Base-by-base conservation (phyloP, 129 eudicot genomes). In the Deinandra increscens region DNA sequence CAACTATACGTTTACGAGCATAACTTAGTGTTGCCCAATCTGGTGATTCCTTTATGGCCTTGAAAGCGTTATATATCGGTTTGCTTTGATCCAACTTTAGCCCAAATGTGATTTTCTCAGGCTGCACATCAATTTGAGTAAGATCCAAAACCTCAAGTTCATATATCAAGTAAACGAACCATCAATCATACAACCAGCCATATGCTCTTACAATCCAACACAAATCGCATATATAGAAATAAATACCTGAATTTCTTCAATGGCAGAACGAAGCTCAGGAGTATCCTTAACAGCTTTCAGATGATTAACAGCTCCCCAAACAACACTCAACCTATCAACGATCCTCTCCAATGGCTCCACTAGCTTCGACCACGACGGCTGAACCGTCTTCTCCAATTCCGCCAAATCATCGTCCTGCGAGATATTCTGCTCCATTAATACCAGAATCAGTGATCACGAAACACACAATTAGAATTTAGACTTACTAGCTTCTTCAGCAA, bases 191-290 rank as follows among this genome's bases (percentile, higher is more conserved):
- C 39, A 61, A 59, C 34, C 66, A n/a, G n/a, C n/a, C n/a, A n/a
- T n/a, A n/a, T n/a, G n/a, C n/a, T n/a, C n/a, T n/a, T n/a, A n/a
- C n/a, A n/a, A n/a, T n/a, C n/a, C n/a, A n/a, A n/a, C n/a, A n/a
- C n/a, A n/a, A n/a, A n/a, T n/a, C n/a, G n/a, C n/a, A n/a, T n/a
- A n/a, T n/a, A n/a, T n/a, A n/a, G n/a, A n/a, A n/a, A n/a, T n/a
- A n/a, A n/a, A 19, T 4, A 92, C 98, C 98, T 92, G 98, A 39
- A 92, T 87, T 78, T 92, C 96, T 79, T 89, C 98, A 9, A 92
- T 86, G 41, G 98, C 98, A 12, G 98, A 61, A 19, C 98, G 96
- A 22, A 92, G 91, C 29, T 92, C 98, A 14, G 89, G 64, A 46
- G 83, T 81, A 82, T 92, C 96, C 46, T 84, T 84, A 44, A 92